A percentile compares a stretch with the other conserved stretches of the same genome.
Evolutionary conservation across 75 land plant genomes (phyloP).

Genomic region (Cunninghamia lanceolata): DNA sequence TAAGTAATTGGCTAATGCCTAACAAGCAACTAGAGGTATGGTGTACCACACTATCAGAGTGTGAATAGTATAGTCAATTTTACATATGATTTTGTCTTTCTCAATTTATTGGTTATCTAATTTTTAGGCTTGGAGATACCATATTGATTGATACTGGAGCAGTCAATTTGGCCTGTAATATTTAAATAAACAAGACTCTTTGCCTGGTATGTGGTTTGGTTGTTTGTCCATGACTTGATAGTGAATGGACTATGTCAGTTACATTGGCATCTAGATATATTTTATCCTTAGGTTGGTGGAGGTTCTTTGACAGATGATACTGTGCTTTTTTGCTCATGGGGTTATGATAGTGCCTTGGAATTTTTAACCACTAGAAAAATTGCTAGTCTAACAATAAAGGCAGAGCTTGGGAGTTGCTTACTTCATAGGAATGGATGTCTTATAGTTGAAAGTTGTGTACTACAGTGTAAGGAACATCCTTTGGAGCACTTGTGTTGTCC

Average conservation of each 20-base stretch:
- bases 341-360: constrained; percentile 92
- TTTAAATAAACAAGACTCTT: constrained; percentile 83
- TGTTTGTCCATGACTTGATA: constrained; percentile 11
- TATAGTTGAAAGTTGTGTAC: constrained; percentile 77
- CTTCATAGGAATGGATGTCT: too few species aligned
- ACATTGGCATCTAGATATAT: constrained; percentile 7
- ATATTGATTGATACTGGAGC: constrained; percentile 77
- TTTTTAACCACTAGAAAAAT: constrained; percentile 84
- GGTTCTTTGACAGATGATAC: constrained; percentile 93
- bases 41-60: background rate
- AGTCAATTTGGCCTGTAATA: constrained; percentile 56
- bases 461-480: constrained; percentile 86
- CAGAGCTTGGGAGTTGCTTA: constrained; percentile 95
- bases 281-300: constrained; percentile 72
- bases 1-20: background rate
- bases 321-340: constrained; percentile 70
- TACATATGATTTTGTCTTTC: background rate
- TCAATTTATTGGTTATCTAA: background rate
- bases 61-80: background rate
- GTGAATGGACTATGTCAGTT: constrained; percentile 12
- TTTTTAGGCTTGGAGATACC: constrained; percentile 89
- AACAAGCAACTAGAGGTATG: background rate
- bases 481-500: constrained; percentile 84
- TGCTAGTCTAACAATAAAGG: constrained; percentile 77
- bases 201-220: constrained; percentile 65